phyloP scores from a whole-genome alignment of 345 rosid species.

The Erucastrum elatum region DNA sequence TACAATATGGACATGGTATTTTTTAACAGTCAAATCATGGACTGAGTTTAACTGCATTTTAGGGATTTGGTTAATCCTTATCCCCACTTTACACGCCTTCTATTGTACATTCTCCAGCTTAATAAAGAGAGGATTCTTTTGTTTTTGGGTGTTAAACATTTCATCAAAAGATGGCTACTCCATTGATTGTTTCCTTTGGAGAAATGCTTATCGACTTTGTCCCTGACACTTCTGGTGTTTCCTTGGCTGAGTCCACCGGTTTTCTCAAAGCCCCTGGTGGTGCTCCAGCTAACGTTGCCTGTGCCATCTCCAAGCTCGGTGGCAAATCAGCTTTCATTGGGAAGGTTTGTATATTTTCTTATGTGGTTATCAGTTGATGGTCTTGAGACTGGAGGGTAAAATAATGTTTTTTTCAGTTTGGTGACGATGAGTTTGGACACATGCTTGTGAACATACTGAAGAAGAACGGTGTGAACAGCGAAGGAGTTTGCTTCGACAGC shows the following conservation, averaged over 20 bases:
- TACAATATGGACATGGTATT: neutral
- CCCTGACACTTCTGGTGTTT: constrained; percentile 64
- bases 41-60: constrained; percentile 14
- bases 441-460: constrained; percentile 64
- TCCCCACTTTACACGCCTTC: constrained; percentile 24
- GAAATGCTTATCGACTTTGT: constrained; percentile 84
- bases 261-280: constrained; percentile 81
- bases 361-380: too few species aligned
- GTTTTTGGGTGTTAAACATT: neutral
- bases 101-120: neutral
- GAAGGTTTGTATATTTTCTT: constrained; percentile 42
- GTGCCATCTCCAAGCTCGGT: constrained; percentile 71
- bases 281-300: constrained; percentile 78
- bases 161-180: constrained; percentile 28
- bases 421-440: constrained; percentile 78
- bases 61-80: constrained; percentile 17
- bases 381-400: too few species aligned
- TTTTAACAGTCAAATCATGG: constrained; percentile 23
- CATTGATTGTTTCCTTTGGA: constrained; percentile 57
- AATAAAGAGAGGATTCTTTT: neutral
- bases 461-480: constrained; percentile 54
- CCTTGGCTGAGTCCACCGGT: constrained; percentile 64
- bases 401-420: constrained; percentile 41
- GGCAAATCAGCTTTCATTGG: constrained; percentile 67
- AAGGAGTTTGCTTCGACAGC: constrained; percentile 57